Percentiles rank a stretch among this genome's conserved stretches.
phyloP scores from a whole-genome alignment of 78 protist genomes.

The Dictyostelium firmibasis region DNA sequence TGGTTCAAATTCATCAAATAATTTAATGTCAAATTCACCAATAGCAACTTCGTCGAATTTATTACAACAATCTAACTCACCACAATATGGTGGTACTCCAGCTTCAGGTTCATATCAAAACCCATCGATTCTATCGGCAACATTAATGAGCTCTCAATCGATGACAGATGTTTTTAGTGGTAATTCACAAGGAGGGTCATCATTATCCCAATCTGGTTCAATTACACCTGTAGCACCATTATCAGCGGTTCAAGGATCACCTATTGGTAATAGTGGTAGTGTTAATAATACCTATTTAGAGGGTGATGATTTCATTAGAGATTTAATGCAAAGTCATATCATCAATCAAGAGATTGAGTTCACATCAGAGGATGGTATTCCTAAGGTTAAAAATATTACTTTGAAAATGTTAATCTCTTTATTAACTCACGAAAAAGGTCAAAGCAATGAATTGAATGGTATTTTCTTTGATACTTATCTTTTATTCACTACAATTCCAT shows the following conservation, averaged over 20 bases:
- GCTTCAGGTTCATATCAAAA: neutral
- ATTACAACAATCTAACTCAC: neutral
- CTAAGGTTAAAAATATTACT: constrained; percentile 55
- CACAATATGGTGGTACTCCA: neutral
- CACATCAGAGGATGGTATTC: constrained; percentile 65
- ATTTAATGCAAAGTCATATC: constrained; percentile 50
- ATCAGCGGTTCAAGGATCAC: neutral
- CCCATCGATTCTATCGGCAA: neutral
- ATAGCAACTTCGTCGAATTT: neutral
- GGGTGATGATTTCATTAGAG: constrained; percentile 73
- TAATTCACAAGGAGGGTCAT: neutral
- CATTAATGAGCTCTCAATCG: neutral
- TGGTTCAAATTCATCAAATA: neutral
- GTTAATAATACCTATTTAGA: constrained; percentile 1
- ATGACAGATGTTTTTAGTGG: neutral
- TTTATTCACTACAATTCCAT: constrained; percentile 34
- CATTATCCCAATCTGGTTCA: neutral
- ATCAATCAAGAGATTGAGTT: constrained; percentile 52
- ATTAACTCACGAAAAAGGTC: constrained; percentile 62
- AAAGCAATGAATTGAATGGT: constrained; percentile 22
- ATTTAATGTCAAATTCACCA: neutral
- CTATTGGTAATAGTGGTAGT: constrained; percentile 3
- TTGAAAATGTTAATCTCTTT: constrained; percentile 41
- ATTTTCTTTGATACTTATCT: constrained; percentile 56
- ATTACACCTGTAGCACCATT: neutral